Evolutionary conservation across 2,329 filamentous ascomycete genomes (phyloP).

Genomic region (Beauveria bassiana): DNA sequence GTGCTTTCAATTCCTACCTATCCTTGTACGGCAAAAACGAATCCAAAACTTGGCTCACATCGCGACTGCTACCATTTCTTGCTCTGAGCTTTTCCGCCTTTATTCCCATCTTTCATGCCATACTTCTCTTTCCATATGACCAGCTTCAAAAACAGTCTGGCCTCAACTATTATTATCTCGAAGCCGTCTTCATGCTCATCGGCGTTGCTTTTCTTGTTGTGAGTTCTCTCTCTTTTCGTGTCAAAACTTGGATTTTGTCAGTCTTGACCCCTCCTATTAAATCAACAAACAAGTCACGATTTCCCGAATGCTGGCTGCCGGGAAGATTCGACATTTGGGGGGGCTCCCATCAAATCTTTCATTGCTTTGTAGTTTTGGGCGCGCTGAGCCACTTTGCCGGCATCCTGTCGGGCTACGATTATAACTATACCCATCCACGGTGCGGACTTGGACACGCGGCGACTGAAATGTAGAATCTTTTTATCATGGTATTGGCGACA

Average conservation of each 20-base stretch:
- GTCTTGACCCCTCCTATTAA: background rate
- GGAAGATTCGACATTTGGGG: conserved; percentile 37
- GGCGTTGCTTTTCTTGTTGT: conserved; percentile 32
- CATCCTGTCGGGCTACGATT: conserved; percentile 16
- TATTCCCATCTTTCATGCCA: conserved; percentile 31
- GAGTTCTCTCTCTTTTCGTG: conserved; percentile 16
- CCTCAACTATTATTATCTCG: conserved; percentile 31
- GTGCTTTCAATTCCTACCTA: conserved; percentile 25
- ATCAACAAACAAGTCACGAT: conserved; percentile 26
- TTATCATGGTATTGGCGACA: background rate
- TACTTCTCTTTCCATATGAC: conserved; percentile 27
- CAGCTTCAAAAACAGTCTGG: conserved; percentile 32
- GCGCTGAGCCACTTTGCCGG: conserved; percentile 14
- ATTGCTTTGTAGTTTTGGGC: conserved; percentile 35
- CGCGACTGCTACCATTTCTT: conserved; percentile 29
- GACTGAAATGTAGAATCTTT: background rate
- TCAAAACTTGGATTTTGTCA: background rate
- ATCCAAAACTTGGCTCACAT: conserved; percentile 26
- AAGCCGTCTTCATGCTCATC: conserved; percentile 28
- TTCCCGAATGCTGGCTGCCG: conserved; percentile 34
- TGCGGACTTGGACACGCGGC: conserved; percentile 11
- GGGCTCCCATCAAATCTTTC: conserved; percentile 39
- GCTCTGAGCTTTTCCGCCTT: conserved; percentile 31
- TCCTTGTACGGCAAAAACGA: conserved; percentile 28
- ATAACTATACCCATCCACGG: conserved; percentile 15